These are phyloP conservation scores for Lophium mytilinum DNA, from an alignment of 495 filamentous ascomycete species.

Conservation along the genomic window DNA sequence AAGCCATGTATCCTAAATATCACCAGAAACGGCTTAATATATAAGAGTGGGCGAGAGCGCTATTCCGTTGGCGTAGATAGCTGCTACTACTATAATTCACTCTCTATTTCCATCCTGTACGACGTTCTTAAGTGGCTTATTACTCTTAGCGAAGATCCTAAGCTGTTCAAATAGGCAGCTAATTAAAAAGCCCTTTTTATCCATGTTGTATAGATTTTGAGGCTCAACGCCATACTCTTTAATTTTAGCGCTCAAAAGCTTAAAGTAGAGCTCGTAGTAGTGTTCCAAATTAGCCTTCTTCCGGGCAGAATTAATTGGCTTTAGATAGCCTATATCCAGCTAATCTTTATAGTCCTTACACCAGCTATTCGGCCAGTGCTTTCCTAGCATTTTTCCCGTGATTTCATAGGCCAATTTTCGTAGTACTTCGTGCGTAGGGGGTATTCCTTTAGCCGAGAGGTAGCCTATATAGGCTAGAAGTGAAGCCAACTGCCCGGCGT, in stretches of 20 bases:
- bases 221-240: slow-evolving; percentile 16
- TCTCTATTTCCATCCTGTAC: slow-evolving; percentile 6
- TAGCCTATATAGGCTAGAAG: neutral
- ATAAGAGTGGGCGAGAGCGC: too few species aligned
- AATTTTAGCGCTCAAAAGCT: neutral
- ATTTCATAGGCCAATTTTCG: neutral
- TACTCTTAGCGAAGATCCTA: neutral
- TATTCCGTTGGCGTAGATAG: too few species aligned
- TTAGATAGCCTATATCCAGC: neutral
- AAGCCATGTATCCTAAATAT: slow-evolving; percentile 8
- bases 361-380: neutral
- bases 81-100: neutral
- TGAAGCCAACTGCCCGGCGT: neutral
- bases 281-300: neutral
- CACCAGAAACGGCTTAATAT: neutral
- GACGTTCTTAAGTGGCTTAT: neutral
- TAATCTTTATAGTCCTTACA: neutral
- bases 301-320: neutral
- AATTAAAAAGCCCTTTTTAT: slow-evolving; percentile 24
- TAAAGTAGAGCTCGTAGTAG: neutral
- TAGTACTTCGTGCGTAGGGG: neutral
- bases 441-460: neutral
- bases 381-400: neutral
- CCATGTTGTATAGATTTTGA: slow-evolving; percentile 16
- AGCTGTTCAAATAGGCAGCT: neutral